Evolutionary conservation across 176 grass and related monocot genomes (phyloP), one percentile per base, ranked within the genome.

Genomic region (Saccharum spontaneum): DNA sequence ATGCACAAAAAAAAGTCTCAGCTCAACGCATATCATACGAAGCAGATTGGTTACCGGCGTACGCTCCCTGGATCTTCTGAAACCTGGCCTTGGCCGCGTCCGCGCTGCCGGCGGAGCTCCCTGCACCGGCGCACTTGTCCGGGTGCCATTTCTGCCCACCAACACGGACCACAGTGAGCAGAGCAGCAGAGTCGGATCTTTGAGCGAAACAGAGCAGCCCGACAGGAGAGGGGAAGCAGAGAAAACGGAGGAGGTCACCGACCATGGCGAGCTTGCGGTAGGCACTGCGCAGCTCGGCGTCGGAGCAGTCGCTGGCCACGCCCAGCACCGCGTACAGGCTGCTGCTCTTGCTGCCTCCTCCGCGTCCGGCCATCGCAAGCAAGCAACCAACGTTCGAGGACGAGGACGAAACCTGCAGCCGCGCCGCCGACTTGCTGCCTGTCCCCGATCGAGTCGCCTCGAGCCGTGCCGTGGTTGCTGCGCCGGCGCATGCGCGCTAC

Each of bases 221-320:
- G 5, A 5, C 14, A 17, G 14, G 34, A 15, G 4, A 72, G 50
- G 55, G 46, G 9, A 37, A 20, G 31, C 17, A 77, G 48, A 55
- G 73, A 0, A 10, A 34, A 0, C 11, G 1, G 20, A 37, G 6
- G 8, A 7, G 4, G 71, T 30, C 6, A 83, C 67, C 64, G 43
- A 88, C 92, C 90, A 90, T 83, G 74, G 90, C 92, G 67, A 94
- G 92, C 90, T 88, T 94, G 38, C 76, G 84, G 86, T 94, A 94
- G 49, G 92, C 87, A 76, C 28, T 77, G 81, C 92, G 79, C 15
- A 94, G 85, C 3, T 94, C 92, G n/a, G 84, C 89, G 69, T 91
- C 92, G 61, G 92, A 88, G 87, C 92, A 94, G 85, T 94, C 82
- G 73, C 62, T 88, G 50, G 83, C 50, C n/a, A 94, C 85, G 68